phyloP scores from a whole-genome alignment of 2,329 filamentous ascomycete genomes.

The Xylariaceae sp. region DNA sequence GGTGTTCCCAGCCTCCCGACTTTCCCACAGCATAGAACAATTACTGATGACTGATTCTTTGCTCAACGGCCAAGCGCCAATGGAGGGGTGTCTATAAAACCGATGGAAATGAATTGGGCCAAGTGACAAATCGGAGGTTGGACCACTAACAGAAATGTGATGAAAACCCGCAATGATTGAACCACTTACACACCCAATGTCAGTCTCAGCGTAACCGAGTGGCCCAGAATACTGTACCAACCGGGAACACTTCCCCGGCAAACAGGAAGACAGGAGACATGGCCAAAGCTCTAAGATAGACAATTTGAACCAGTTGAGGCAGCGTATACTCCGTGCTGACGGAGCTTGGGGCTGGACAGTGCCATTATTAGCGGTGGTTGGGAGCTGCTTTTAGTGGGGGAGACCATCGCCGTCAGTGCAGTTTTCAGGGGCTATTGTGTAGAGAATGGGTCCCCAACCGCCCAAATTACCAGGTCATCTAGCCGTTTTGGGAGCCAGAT shows the following conservation, averaged over 20 bases:
- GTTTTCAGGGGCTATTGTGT: conserved; percentile 11
- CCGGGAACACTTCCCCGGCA: conserved; percentile 8
- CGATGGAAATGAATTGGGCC: conserved; percentile 11
- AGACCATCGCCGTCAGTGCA: conserved; percentile 16
- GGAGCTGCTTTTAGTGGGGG: conserved; percentile 1
- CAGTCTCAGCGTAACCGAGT: too few species aligned
- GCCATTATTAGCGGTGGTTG: neutral
- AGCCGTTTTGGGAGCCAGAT: conserved; percentile 32
- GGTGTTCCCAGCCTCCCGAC: neutral
- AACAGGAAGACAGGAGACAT: neutral
- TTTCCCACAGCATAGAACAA: neutral
- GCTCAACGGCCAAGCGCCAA: too few species aligned
- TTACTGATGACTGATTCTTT: too few species aligned
- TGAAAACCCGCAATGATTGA: neutral
- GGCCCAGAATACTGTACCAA: neutral
- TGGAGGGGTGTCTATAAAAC: neutral
- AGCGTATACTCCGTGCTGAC: neutral
- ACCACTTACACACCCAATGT: too few species aligned
- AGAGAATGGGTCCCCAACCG: neutral
- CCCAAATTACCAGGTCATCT: conserved; percentile 25
- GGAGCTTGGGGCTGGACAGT: neutral
- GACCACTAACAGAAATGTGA: conserved; percentile 9
- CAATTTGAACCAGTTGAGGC: neutral
- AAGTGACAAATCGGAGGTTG: conserved; percentile 19
- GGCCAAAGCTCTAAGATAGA: too few species aligned